These are phyloP conservation scores for Colletotrichum karsti DNA, from an alignment of 2,329 filamentous ascomycete species.

Conservation along the genomic window DNA sequence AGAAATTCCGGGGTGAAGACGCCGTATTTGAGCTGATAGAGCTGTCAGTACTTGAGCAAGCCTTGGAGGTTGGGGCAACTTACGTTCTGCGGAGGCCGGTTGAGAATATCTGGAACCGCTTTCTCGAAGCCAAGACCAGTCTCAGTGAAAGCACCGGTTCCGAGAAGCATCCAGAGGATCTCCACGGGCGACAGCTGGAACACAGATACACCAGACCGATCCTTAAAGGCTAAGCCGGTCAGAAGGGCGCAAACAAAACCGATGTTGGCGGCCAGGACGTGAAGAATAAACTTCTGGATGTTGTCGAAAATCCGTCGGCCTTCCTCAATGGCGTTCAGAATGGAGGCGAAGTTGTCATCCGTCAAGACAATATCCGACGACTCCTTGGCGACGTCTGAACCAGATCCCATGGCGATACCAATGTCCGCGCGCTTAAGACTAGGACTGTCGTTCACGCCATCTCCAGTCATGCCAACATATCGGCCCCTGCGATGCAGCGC, in stretches of 20 bases:
- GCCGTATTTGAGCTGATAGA: constrained; percentile 58
- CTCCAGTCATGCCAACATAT: constrained; percentile 63
- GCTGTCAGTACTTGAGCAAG: neutral
- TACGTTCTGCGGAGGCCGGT: constrained; percentile 66
- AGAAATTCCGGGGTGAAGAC: constrained; percentile 74
- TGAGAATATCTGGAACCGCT: constrained; percentile 74
- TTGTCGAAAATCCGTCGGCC: constrained; percentile 79
- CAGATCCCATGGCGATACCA: constrained; percentile 74
- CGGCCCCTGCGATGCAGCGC: constrained; percentile 71
- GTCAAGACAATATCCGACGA: constrained; percentile 75
- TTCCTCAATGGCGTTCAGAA: constrained; percentile 76
- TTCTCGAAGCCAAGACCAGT: constrained; percentile 81
- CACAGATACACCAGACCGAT: constrained; percentile 69
- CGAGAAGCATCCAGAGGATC: constrained; percentile 85
- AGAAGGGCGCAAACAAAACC: constrained; percentile 76
- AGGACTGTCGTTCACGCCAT: constrained; percentile 79
- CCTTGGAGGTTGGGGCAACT: neutral
- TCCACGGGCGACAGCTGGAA: constrained; percentile 80
- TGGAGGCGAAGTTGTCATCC: constrained; percentile 79
- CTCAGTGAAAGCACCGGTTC: constrained; percentile 77
- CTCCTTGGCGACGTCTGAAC: constrained; percentile 71
- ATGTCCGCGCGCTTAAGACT: constrained; percentile 76
- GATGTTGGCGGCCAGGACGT: constrained; percentile 75
- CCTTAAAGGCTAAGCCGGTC: constrained; percentile 78
- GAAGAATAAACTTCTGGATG: constrained; percentile 79